Evolutionary conservation across 805 yeast genomes (phyloP).

Genomic region (Hanseniaspora taiwanica): DNA sequence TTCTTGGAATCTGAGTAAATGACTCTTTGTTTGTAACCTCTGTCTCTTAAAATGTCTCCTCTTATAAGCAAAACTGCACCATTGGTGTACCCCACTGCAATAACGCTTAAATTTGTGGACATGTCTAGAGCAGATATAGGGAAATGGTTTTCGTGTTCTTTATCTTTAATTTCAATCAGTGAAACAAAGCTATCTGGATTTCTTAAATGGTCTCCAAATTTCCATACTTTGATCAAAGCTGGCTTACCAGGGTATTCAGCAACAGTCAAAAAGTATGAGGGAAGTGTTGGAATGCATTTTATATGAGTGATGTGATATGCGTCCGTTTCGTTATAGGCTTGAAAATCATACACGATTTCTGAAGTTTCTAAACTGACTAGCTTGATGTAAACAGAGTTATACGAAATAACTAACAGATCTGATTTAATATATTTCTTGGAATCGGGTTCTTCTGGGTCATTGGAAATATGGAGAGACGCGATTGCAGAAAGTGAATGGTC

Average conservation of each 20-base stretch:
- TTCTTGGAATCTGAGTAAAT: slow-evolving; percentile 46
- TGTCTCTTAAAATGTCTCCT: slow-evolving; percentile 78
- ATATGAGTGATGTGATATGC: slow-evolving; percentile 54
- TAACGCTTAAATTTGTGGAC: slow-evolving; percentile 15
- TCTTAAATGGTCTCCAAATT: slow-evolving; percentile 34
- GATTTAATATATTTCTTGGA: not conserved
- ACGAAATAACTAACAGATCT: slow-evolving; percentile 39
- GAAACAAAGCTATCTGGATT: slow-evolving; percentile 37
- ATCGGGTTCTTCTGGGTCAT: slow-evolving; percentile 7
- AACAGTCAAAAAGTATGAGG: slow-evolving; percentile 50
- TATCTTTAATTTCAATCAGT: slow-evolving; percentile 44
- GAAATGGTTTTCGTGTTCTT: slow-evolving; percentile 49
- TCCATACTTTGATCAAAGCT: slow-evolving; percentile 58
- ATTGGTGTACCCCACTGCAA: slow-evolving; percentile 57
- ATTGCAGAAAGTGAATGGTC: slow-evolving; percentile 61
- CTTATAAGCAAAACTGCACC: slow-evolving; percentile 72
- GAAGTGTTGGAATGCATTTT: slow-evolving; percentile 28
- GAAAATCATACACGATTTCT: slow-evolving; percentile 35
- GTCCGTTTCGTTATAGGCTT: slow-evolving; percentile 39
- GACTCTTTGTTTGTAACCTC: slow-evolving; percentile 79
- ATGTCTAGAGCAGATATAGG: slow-evolving; percentile 37
- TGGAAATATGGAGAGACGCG: slow-evolving; percentile 36
- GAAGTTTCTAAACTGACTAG: slow-evolving; percentile 38
- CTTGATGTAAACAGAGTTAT: slow-evolving; percentile 38
- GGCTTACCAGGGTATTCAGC: slow-evolving; percentile 69